Evolutionary conservation across 345 rosid species (phyloP).

Genomic region (Arabis alpina): DNA sequence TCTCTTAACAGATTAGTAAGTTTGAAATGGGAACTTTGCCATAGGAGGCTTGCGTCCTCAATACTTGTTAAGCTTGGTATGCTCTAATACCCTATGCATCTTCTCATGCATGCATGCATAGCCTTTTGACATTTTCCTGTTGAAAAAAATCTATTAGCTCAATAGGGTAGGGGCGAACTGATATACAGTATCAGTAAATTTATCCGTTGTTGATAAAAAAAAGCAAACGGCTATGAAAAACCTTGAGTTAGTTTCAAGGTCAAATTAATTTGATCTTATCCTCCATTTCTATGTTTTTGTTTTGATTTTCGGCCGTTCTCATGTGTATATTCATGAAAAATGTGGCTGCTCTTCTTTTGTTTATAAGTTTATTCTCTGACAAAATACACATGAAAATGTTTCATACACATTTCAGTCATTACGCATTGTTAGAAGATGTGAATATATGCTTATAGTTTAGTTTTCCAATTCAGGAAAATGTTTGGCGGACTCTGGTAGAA

Average conservation of each 20-base stretch:
- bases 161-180: slow-evolving; percentile 25
- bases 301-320: slow-evolving; percentile 27
- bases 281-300: slow-evolving; percentile 17
- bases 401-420: slow-evolving; percentile 9
- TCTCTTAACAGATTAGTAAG: slow-evolving; percentile 49
- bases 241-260: slow-evolving; percentile 23
- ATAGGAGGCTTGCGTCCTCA: slow-evolving; percentile 62
- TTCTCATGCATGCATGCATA: slow-evolving; percentile 30
- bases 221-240: neutral
- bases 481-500: slow-evolving; percentile 50
- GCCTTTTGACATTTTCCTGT: slow-evolving; percentile 18
- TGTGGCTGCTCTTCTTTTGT: slow-evolving; percentile 9
- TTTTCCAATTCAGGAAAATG: slow-evolving; percentile 71
- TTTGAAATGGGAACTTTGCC: slow-evolving; percentile 70
- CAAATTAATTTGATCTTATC: slow-evolving; percentile 15
- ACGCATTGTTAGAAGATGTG: slow-evolving; percentile 21
- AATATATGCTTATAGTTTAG: slow-evolving; percentile 28
- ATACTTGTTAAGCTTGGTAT: slow-evolving; percentile 69
- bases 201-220: slow-evolving; percentile 10
- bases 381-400: neutral
- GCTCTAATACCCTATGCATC: slow-evolving; percentile 34
- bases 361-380: neutral
- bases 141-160: slow-evolving; percentile 6
- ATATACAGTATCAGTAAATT: slow-evolving; percentile 2
- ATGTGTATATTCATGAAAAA: slow-evolving; percentile 13